Evolutionary conservation across 2,329 filamentous ascomycete genomes (phyloP), one percentile per base, ranked within the genome.

Genomic region (Rutstroemia sydowiana): DNA sequence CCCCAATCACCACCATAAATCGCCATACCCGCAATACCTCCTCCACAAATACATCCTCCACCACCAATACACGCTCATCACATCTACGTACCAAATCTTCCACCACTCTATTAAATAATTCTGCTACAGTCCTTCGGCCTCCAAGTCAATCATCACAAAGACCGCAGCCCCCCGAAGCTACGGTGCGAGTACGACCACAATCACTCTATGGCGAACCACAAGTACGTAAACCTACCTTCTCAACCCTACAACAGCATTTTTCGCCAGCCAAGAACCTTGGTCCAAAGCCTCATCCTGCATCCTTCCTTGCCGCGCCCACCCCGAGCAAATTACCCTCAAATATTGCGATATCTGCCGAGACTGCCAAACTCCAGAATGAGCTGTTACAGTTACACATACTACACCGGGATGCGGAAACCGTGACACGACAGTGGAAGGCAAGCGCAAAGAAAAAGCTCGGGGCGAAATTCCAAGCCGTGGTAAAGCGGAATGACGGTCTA

Each of bases 201-300:
- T 45, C 51, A 7, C 28, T 55, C 16, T 55, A 52, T 21, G 51
- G 45, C 5, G 58, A 63, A 7, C 36, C 57, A 5, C 57, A 55
- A 39, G 34, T 56, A 3, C 45, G 51, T 34, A 60, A 55, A 52
- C 65, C 65, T 18, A 54, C 59, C 10, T 85, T 85, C 66, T 78
- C 73, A 44, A 84, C 77, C 0, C 74, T 79, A 36, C 82, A 86
- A 59, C 82, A 86, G 59, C 81, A 85, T 68, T 85, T 79, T 69
- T 83, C 79, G 26, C 83, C 84, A 0, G 77, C 78, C 41, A 85
- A 85, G 61, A 73, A 71, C 3, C 69, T 73, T 8, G 74, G 77
- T 0, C 79, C 82, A 0, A 87, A 86, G 55, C 79, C 82, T 5
- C 70, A 79, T n/a, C 78, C 78, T 0, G 70, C 79, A 13, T 71